Evolutionary conservation across 1,284 basidiomycete species (phyloP).

Genomic region (Cryptococcus hybrid): DNA sequence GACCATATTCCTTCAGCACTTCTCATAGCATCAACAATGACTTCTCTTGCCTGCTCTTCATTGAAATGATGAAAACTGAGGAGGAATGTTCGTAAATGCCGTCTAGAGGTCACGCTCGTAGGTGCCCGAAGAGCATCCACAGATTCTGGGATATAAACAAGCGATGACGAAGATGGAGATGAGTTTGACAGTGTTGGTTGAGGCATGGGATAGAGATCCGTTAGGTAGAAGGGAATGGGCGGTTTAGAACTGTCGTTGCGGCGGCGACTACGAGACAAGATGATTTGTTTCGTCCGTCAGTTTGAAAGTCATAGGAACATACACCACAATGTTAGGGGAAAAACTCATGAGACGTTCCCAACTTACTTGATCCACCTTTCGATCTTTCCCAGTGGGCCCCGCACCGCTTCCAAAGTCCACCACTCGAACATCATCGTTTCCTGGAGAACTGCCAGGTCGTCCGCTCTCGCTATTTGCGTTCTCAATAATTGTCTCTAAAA

Average conservation of each 20-base stretch:
- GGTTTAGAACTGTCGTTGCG: conserved; percentile 2
- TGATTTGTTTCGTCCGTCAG: neutral
- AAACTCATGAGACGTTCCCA: neutral
- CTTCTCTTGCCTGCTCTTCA: conserved; percentile 28
- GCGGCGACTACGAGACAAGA: conserved; percentile 1
- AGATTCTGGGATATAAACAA: conserved; percentile 22
- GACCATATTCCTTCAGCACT: conserved; percentile 38
- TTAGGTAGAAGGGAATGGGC: conserved; percentile 20
- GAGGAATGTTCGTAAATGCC: conserved; percentile 40
- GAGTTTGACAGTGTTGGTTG: neutral
- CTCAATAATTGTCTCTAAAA: conserved; percentile 28
- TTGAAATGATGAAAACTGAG: conserved; percentile 45
- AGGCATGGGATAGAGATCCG: conserved; percentile 26
- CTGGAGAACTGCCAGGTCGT: conserved; percentile 3
- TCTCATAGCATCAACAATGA: conserved; percentile 39
- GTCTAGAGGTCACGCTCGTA: conserved; percentile 3
- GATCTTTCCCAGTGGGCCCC: conserved; percentile 34
- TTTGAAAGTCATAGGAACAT: neutral
- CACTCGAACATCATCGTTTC: conserved; percentile 13
- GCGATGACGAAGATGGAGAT: conserved; percentile 9
- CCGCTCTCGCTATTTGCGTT: conserved; percentile 1
- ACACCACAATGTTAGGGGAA: neutral
- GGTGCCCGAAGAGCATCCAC: conserved; percentile 33
- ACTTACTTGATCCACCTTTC: conserved; percentile 41
- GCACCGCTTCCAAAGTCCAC: conserved; percentile 45